phyloP scores from a whole-genome alignment of 805 yeast species.

The Candida nonsorbophila region DNA sequence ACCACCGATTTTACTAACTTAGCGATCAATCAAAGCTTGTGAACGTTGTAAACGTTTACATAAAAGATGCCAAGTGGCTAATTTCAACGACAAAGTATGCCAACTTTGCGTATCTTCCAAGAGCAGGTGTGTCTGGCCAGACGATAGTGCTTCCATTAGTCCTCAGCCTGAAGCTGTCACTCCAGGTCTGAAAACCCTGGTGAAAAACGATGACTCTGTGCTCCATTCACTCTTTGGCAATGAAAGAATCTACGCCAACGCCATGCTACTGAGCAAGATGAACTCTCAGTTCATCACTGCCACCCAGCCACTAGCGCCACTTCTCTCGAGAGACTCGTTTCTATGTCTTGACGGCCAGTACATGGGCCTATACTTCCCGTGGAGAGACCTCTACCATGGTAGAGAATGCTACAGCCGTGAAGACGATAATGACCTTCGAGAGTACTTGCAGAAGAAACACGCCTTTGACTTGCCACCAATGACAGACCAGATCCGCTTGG shows the following conservation, averaged over 20 bases:
- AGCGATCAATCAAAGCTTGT: slow-evolving; percentile 16
- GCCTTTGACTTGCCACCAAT: slow-evolving; percentile 17
- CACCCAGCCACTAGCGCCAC: slow-evolving; percentile 24
- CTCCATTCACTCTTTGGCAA: slow-evolving; percentile 5
- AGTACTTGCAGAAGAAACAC: slow-evolving; percentile 15
- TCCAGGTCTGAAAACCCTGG: background rate
- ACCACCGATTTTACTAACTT: background rate
- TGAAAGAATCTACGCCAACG: slow-evolving; percentile 8
- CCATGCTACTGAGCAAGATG: slow-evolving; percentile 9
- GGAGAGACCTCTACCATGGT: slow-evolving; percentile 18
- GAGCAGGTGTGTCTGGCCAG: slow-evolving; percentile 2
- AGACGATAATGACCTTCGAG: slow-evolving; percentile 15
- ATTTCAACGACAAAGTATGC: slow-evolving; percentile 3
- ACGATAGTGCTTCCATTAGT: background rate
- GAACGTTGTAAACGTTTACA: slow-evolving; percentile 16
- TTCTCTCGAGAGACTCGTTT: slow-evolving; percentile 22
- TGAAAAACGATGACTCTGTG: background rate
- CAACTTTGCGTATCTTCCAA: slow-evolving; percentile 12
- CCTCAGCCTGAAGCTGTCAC: background rate
- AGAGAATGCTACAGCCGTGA: slow-evolving; percentile 7
- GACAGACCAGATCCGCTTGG: slow-evolving; percentile 12
- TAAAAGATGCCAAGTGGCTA: slow-evolving; percentile 4
- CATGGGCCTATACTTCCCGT: slow-evolving; percentile 21
- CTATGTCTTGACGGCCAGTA: slow-evolving; percentile 22
- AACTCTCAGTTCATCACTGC: slow-evolving; percentile 22